These are phyloP conservation scores for Candida orba DNA, from an alignment of 805 yeast species.

Conservation along the genomic window DNA sequence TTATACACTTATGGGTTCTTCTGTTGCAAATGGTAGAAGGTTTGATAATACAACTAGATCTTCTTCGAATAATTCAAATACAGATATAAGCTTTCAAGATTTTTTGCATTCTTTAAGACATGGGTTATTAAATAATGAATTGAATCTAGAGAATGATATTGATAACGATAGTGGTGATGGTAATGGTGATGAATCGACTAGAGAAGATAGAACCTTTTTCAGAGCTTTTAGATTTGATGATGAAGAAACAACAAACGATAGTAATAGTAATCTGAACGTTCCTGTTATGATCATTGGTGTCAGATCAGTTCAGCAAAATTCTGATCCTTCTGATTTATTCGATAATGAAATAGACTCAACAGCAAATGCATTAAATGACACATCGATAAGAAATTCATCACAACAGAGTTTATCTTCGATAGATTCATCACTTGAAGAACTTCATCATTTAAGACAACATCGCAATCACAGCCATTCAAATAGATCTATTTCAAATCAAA, in stretches of 20 bases:
- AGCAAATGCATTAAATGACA: not conserved
- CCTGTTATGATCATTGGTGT: conserved; percentile 46
- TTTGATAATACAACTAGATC: conserved; percentile 22
- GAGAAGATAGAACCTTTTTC: conserved; percentile 27
- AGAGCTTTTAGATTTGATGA: conserved; percentile 37
- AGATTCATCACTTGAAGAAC: not conserved
- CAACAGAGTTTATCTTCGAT: not conserved
- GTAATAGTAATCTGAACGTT: conserved; percentile 14
- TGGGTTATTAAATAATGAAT: conserved; percentile 33
- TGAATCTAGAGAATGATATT: conserved; percentile 21
- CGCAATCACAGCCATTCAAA: too few relatives aligned
- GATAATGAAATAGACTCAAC: too few relatives aligned
- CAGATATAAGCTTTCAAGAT: conserved; percentile 36
- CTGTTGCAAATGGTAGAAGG: conserved; percentile 22
- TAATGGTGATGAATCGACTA: too few relatives aligned
- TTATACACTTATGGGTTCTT: conserved; percentile 29
- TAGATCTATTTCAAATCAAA: conserved; percentile 11
- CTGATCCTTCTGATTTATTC: conserved; percentile 1
- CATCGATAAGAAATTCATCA: not conserved
- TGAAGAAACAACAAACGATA: not conserved
- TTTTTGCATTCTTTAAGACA: conserved; percentile 35
- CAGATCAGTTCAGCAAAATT: conserved; percentile 28
- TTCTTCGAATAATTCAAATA: not conserved
- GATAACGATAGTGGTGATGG: not conserved
- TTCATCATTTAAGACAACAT: too few relatives aligned